Conservation (phyloP, 1,284 basidiomycete genomes). For the Cutaneotrichosporon cutaneum region DNA sequence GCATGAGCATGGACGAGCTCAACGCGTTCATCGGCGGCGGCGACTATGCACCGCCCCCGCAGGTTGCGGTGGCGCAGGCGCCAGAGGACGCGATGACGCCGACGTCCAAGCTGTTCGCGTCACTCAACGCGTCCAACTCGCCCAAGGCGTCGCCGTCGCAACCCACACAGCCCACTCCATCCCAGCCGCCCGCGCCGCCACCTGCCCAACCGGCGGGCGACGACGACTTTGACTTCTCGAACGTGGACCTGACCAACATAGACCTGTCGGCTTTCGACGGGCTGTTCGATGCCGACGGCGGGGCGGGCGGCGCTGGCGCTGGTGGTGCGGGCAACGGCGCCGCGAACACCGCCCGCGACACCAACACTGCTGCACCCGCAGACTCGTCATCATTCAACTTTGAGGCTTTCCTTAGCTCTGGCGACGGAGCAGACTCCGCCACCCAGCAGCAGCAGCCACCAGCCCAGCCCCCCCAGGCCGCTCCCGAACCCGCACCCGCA, state of each 20-base stretch:
- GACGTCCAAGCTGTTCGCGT: constrained; percentile 22
- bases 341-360: not conserved
- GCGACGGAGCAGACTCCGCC: not conserved
- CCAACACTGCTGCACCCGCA: not conserved
- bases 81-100: constrained; percentile 23
- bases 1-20: constrained; percentile 30
- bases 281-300: constrained; percentile 13
- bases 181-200: constrained; percentile 6
- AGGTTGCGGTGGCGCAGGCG: constrained; percentile 3
- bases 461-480: constrained; percentile 7
- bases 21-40: constrained; percentile 28
- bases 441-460: constrained; percentile 9
- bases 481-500: not conserved
- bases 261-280: constrained; percentile 22
- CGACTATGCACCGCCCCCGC: constrained; percentile 10
- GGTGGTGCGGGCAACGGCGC: not conserved
- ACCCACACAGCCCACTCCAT: not conserved
- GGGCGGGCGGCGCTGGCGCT: not conserved
- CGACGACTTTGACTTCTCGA: constrained; percentile 14
- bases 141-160: constrained; percentile 2
- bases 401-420: constrained; percentile 6
- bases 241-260: constrained; percentile 20
- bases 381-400: not conserved
- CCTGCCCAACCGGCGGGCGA: not conserved
- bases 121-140: constrained; percentile 9